Evolutionary conservation across 2,329 filamentous ascomycete genomes (phyloP), one percentile per base, ranked within the genome.

Genomic region (Coleophoma crateriformis): DNA sequence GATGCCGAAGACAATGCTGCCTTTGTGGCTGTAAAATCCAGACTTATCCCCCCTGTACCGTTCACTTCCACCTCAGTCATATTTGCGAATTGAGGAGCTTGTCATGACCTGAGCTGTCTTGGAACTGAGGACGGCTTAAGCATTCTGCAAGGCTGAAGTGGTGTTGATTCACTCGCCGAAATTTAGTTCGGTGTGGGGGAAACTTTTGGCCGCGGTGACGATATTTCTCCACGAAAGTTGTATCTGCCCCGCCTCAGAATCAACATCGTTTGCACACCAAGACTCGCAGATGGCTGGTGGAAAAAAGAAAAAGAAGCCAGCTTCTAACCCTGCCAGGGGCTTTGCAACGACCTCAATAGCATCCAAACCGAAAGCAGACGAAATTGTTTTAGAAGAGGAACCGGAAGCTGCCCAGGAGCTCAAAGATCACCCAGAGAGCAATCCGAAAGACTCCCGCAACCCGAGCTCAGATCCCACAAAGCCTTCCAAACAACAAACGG

Each of bases 271-370:
- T 32, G 17, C 32, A 17, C 3, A 48, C 17, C 5, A 35, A 34
- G 22, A 19, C 32, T 42, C 35, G 17, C 45, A 54, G 57, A 92
- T 92, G 88, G 85, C 87, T 50, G 76, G 74, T 40, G 70, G 72
- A 52, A 84, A 76, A 63, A 87, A 89, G 70, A 96, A 95, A 73
- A 96, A 96, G 76, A 97, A 96, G 79, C 78, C 87, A 49, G 81
- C 82, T 22, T 81, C 85, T 33, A 97, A 96, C 68, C 89, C 91
- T 52, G 90, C 90, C 37, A 80, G 94, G 67, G 94, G 91, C 15
- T 95, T 96, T 71, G 90, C 92, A 56, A 99, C 94, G 5, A 95
- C 89, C 12, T 97, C 92, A 1, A 79, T 95, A 52, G 89, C 90
- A 40, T 95, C 90, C 20, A 95, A 91, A 60, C 77, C 83, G 8